Percentiles rank a stretch among this genome's conserved stretches.
These are phyloP conservation scores for Boletus pseudopeckii DNA, from an alignment of 768 basidiomycete species.

Conservation along the genomic window DNA sequence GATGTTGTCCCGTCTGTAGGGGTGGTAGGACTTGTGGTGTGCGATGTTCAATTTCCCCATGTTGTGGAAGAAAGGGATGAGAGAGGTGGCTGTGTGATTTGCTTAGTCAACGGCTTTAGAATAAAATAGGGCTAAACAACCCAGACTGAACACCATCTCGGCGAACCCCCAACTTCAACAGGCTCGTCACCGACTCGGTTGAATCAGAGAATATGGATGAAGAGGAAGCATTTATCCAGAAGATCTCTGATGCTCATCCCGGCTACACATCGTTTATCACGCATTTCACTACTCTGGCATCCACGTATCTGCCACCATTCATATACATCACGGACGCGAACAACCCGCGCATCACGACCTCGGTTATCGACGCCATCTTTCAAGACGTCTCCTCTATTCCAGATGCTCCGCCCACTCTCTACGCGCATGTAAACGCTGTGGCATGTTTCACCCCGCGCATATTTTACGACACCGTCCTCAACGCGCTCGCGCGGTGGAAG, in stretches of 20 bases:
- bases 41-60: constrained; percentile 65
- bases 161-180: too few species aligned
- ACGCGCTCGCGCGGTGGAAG: constrained; percentile 53
- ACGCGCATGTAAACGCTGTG: constrained; percentile 51
- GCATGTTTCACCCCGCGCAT: constrained; percentile 60
- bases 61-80: too few species aligned
- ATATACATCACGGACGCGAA: constrained; percentile 62
- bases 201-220: constrained; percentile 16
- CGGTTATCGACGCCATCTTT: constrained; percentile 28
- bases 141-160: not conserved
- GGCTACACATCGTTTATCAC: constrained; percentile 24
- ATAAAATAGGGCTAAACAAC: constrained; percentile 17
- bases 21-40: constrained; percentile 89
- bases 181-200: not conserved
- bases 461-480: constrained; percentile 64
- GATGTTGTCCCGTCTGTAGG: constrained; percentile 81
- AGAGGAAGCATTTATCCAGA: constrained; percentile 3
- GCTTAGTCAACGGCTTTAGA: constrained; percentile 16
- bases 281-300: constrained; percentile 31
- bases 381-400: constrained; percentile 11
- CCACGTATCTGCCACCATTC: constrained; percentile 53
- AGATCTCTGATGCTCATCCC: constrained; percentile 13
- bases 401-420: constrained; percentile 29
- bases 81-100: not conserved
- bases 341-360: constrained; percentile 44